Base-by-base conservation (phyloP, 2,329 filamentous ascomycete species). In the Colletotrichum tabaci region DNA sequence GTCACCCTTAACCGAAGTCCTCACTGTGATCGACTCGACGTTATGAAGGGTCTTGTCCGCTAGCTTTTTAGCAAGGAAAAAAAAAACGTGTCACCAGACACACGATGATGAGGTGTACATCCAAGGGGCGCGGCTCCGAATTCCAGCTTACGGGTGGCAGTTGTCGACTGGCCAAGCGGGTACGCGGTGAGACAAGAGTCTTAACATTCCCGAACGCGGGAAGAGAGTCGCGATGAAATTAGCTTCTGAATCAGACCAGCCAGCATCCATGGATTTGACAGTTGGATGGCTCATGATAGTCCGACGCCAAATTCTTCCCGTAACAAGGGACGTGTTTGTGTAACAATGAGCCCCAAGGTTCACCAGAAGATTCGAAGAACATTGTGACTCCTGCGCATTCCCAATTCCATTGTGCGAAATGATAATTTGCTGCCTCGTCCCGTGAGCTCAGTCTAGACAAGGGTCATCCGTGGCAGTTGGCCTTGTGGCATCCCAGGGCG, bases 161-260 rank as follows among this genome's bases (percentile, higher is more conserved):
- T 21, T 16, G 35, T 13, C 9, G 53, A 46, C 44, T 15, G 40
- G 26, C 13, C 30, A 40, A 63, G 40, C 49, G 40, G 55, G 40
- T 42, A 23, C 58, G 35, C 47, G 40, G 56, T 71, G 53, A 64
- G 52, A 69, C 69, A 68, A 30, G n/a, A 63, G 52, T 69, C 53
- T 68, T 38, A 18, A 64, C 58, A 71, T 63, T 71, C 66, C 65
- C 66, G 60, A 23, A 57, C 57, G 64, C 44, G 63, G 63, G 50
- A 67, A 47, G 44, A 60, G 42, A 23, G 44, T 58, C 53, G 56
- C 26, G 58, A 63, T 56, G 69, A 68, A 63, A 71, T 71, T 71
- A 40, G 50, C 38, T 52, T 58, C 38, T 60, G 65, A 64, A n/a
- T 68, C 69, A 68, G 44, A 1, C 23, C 23, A 4, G n/a, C 47